Evolutionary conservation across 2,329 filamentous ascomycete species (phyloP), one percentile per base, ranked within the genome.

Genomic region (Dothistroma septosporum): DNA sequence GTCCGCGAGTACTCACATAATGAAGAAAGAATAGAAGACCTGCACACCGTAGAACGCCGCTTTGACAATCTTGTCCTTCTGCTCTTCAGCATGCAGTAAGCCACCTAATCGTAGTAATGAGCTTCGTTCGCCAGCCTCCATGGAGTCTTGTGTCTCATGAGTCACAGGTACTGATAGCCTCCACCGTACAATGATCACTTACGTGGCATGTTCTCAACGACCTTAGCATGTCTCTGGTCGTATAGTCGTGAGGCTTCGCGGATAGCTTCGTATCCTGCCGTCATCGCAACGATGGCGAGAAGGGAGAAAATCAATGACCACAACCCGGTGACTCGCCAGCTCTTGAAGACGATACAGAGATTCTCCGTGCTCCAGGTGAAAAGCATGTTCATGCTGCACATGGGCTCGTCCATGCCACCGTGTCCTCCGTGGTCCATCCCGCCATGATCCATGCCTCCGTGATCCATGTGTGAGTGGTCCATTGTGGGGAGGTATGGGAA

Each of bases 21-120:
- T 92, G 83, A 99, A 97, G 73, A 99, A 97, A 52, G 92, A 95
- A 76, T 99, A 99, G 76, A 97, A 97, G 68, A 94, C 95, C 80
- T 99, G 94, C 55, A 94, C 77, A 21, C 88, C 93, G 79, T 99
- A 99, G 59, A 99, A 79, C 33, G 84, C 76, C 31, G 90, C 90
- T 81, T 96, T 93, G 75, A 91, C 79, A 63, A 95, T 73, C 76
- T 90, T 92, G 55, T 86, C 87, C 72, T 83, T 85, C 76, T 86
- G 84, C 75, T 85, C 84, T 80, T 65, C 59, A 22, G 63, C 63
- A 31, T 57, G 58, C n/a, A 63, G 59, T 21, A 87, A 79, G 21
- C 59, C 63, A 37, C 66, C 65, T 67, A 64, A 47, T 22, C 59
- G 53, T 77, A 88, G 82, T 75, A 85, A 84, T 88, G 85, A 88